Conservation (phyloP, 768 basidiomycete genomes). For the Lyophyllum decastes region DNA sequence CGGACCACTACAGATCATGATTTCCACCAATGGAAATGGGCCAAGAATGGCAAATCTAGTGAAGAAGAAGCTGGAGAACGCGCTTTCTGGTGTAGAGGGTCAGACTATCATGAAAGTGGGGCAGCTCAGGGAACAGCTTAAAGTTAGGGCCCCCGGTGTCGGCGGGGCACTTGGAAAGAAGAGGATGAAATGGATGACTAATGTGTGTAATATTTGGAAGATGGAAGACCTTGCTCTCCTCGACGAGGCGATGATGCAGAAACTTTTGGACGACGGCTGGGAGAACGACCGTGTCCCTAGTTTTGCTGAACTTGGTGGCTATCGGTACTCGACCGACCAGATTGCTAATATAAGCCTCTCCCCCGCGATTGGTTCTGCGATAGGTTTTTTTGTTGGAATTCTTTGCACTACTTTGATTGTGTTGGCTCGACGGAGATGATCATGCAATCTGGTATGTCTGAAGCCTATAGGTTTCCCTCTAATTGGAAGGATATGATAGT, state of each 20-base stretch:
- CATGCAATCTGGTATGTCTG: background rate
- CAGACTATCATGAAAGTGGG: conserved; percentile 83
- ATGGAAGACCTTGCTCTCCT: conserved; percentile 78
- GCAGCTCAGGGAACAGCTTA: conserved; percentile 65
- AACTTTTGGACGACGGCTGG: conserved; percentile 85
- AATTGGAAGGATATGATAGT: background rate
- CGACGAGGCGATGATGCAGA: conserved; percentile 64
- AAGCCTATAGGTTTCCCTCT: background rate
- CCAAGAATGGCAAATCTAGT: conserved; percentile 90
- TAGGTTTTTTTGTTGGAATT: conserved; percentile 46
- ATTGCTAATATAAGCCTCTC: conserved; percentile 20
- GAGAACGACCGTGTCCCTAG: conserved; percentile 56
- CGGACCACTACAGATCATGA: conserved; percentile 93
- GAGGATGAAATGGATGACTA: conserved; percentile 93
- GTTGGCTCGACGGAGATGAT: conserved; percentile 31
- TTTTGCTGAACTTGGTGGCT: conserved; percentile 41
- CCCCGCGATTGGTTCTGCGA: conserved; percentile 27
- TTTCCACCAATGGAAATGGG: conserved; percentile 92
- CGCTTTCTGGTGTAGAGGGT: conserved; percentile 73
- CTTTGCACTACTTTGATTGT: conserved; percentile 28
- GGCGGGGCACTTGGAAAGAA: conserved; percentile 75
- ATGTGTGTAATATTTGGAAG: conserved; percentile 82
- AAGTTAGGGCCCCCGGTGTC: conserved; percentile 79
- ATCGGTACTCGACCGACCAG: background rate
- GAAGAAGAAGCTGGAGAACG: conserved; percentile 61